Evolutionary conservation across 83 land plant genomes (phyloP).

Genomic region (Larix sibirica): DNA sequence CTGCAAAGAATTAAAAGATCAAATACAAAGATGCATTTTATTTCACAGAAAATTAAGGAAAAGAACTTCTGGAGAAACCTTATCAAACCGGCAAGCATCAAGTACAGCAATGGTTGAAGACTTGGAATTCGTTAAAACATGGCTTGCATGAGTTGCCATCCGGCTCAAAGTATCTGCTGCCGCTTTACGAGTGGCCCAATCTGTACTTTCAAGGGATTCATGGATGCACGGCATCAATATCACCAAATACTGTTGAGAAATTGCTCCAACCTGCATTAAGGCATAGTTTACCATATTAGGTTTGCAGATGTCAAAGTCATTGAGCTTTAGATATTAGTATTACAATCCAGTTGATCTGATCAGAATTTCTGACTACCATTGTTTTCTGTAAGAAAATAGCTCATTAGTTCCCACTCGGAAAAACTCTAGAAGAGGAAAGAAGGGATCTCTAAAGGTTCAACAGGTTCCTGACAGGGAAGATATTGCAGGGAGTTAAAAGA

Average conservation of each 20-base stretch:
- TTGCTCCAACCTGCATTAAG: conserved; percentile 80
- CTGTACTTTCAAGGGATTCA: conserved; percentile 76
- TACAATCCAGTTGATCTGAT: not conserved
- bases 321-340: not conserved
- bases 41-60: not conserved
- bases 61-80: conserved; percentile 49
- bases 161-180: conserved; percentile 88
- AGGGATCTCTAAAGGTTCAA: no score
- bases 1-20: not conserved
- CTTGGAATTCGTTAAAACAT: conserved; percentile 47
- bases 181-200: conserved; percentile 99
- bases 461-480: no score
- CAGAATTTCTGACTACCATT: not conserved
- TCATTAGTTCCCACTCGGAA: not conserved
- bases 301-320: not conserved
- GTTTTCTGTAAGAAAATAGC: not conserved
- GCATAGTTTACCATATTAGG: not conserved
- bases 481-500: no score
- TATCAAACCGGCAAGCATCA: conserved; percentile 90
- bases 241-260: conserved; percentile 61
- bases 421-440: no score
- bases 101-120: conserved; percentile 57
- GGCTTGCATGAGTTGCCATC: conserved; percentile 61
- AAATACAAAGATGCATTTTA: not conserved
- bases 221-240: conserved; percentile 64